These are phyloP conservation scores for Mycotypha africana DNA, from an alignment of 371 early-diverging fungal genomes.

Conservation along the genomic window DNA sequence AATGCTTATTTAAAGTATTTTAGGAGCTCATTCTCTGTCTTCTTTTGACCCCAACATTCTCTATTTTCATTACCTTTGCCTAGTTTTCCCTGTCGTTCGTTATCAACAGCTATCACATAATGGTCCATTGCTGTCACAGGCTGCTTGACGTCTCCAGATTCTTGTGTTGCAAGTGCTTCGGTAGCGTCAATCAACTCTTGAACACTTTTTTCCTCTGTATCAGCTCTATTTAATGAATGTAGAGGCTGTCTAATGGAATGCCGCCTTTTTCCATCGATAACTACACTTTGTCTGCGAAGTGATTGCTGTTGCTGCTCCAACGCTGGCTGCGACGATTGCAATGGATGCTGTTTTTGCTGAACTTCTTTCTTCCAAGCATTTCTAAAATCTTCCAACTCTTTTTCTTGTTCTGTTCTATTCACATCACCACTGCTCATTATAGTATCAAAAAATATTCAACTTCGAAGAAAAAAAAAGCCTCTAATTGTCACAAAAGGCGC, in stretches of 20 bases:
- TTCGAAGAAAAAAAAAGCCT: not conserved
- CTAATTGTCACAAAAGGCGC: too few species aligned
- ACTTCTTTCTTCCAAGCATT: constrained; percentile 45
- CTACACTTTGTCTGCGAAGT: too few species aligned
- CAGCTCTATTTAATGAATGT: too few species aligned
- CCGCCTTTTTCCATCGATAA: too few species aligned
- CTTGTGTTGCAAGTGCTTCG: constrained; percentile 3
- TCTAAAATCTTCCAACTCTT: constrained; percentile 29
- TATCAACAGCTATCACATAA: constrained; percentile 41
- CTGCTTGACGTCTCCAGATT: constrained; percentile 1
- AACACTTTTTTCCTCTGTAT: not conserved
- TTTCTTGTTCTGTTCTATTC: not conserved
- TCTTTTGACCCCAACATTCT: not conserved
- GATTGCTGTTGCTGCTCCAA: not conserved
- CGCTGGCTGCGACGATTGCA: not conserved
- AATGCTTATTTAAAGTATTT: too few species aligned
- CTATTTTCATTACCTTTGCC: constrained; percentile 32
- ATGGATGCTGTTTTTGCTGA: constrained; percentile 13
- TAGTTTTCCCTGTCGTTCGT: constrained; percentile 47
- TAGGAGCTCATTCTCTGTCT: too few species aligned
- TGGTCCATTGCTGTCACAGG: constrained; percentile 36
- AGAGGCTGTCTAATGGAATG: too few species aligned
- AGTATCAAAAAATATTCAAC: not conserved
- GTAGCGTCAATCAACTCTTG: constrained; percentile 4
- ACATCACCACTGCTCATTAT: not conserved